phyloP scores from a whole-genome alignment of 2,329 filamentous ascomycete species.

The Botrytis galanthina region DNA sequence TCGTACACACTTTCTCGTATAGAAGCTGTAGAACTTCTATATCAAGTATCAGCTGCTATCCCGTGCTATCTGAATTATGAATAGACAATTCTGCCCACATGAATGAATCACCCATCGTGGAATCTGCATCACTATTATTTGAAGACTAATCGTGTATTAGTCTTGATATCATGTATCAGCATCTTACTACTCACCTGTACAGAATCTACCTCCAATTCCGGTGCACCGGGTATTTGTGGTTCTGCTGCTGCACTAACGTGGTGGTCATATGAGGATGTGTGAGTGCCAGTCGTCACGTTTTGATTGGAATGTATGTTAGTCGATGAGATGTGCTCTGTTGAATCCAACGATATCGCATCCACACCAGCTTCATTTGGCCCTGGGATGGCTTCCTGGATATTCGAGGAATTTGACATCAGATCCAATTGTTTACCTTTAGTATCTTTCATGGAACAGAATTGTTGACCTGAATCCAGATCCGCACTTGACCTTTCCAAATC shows the following conservation, averaged over 20 bases:
- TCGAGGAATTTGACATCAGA: neutral
- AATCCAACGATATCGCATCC: neutral
- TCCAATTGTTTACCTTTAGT: neutral
- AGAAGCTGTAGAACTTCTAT: constrained; percentile 21
- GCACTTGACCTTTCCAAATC: neutral
- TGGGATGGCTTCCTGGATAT: neutral
- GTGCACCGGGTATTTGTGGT: neutral
- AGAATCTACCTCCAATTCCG: constrained; percentile 1
- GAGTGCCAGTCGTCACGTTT: neutral
- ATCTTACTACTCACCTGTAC: neutral
- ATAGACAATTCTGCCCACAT: neutral
- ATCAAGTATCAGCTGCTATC: neutral
- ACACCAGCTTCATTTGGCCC: neutral
- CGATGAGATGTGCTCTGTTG: neutral
- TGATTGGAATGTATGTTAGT: neutral
- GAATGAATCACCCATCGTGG: neutral
- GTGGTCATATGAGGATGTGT: neutral
- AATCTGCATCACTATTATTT: neutral
- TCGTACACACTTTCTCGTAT: constrained; percentile 39
- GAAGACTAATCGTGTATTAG: neutral
- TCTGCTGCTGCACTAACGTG: neutral
- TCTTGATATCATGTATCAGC: neutral
- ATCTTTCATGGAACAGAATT: neutral
- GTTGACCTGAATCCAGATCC: neutral
- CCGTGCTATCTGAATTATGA: neutral